phyloP scores from a whole-genome alignment of 169 alveolate species.

The Plasmodium coatneyi region DNA sequence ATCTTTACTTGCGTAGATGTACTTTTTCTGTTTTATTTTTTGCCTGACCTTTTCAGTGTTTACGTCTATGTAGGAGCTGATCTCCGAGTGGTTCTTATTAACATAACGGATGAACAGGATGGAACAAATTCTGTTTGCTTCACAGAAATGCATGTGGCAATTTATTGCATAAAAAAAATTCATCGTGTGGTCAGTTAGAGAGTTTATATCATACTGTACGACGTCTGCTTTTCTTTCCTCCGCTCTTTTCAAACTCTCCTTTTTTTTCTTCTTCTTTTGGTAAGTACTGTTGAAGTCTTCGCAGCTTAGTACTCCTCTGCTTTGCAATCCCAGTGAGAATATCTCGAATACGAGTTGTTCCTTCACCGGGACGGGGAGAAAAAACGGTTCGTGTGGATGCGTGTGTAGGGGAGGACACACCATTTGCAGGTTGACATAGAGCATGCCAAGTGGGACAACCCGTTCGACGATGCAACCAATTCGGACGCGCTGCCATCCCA shows the following conservation, averaged over 20 bases:
- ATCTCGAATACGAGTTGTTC: slow-evolving; percentile 49
- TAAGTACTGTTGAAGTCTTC: slow-evolving; percentile 67
- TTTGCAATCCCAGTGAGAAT: slow-evolving; percentile 61
- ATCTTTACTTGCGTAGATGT: slow-evolving; percentile 54
- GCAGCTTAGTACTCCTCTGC: slow-evolving; percentile 48
- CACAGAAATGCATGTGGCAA: slow-evolving; percentile 62
- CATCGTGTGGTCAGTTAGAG: slow-evolving; percentile 17
- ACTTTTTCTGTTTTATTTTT: slow-evolving; percentile 49
- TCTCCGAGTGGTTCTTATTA: slow-evolving; percentile 44
- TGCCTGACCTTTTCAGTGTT: slow-evolving; percentile 18
- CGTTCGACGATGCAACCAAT: not conserved
- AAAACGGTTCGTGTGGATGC: not conserved
- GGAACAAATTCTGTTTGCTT: slow-evolving; percentile 40
- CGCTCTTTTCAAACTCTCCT: slow-evolving; percentile 17
- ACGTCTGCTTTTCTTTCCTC: slow-evolving; percentile 16
- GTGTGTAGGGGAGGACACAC: not conserved
- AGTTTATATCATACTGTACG: slow-evolving; percentile 34
- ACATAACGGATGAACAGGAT: slow-evolving; percentile 65
- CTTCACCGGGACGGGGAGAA: not conserved
- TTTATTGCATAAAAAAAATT: slow-evolving; percentile 35
- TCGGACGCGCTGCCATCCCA: not conserved
- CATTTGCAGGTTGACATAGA: not conserved
- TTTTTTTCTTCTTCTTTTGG: slow-evolving; percentile 2
- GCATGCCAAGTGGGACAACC: not conserved
- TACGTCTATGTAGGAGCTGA: slow-evolving; percentile 64